Conservation (phyloP, 306 rosid genomes). For the Vicia villosa region DNA sequence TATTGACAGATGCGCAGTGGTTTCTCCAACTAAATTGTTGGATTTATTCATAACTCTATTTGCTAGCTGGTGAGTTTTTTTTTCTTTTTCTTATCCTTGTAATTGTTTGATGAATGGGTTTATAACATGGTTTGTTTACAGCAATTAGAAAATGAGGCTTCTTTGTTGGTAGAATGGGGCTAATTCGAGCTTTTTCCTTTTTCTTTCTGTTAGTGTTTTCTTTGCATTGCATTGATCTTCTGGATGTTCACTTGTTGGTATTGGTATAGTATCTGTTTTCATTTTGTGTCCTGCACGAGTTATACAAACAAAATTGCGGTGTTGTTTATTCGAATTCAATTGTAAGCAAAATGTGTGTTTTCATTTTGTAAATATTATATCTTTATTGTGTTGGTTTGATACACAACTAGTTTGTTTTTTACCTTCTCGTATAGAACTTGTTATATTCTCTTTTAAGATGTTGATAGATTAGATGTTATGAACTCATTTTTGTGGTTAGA, state of each 20-base stretch:
- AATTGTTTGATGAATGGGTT: conserved; percentile 2
- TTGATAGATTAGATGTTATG: no score
- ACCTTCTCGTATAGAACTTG: no score
- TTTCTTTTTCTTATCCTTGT: conserved; percentile 31
- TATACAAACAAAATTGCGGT: not conserved
- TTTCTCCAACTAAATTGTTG: conserved; percentile 42
- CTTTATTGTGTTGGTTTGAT: not conserved
- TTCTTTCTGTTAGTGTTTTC: not conserved
- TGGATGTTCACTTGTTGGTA: not conserved
- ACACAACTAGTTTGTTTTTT: not conserved
- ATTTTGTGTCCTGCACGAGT: not conserved
- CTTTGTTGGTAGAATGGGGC: conserved; percentile 21
- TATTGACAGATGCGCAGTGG: conserved; percentile 57
- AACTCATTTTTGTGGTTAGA: no score
- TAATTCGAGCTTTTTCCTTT: not conserved
- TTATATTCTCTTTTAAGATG: no score
- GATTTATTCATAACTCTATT: conserved; percentile 53
- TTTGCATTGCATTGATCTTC: conserved; percentile 21
- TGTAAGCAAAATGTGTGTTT: no score
- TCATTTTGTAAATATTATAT: no score
- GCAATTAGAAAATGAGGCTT: not conserved
- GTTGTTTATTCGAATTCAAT: no score
- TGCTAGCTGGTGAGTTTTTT: conserved; percentile 62
- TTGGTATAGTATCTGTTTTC: not conserved
- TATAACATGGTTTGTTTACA: conserved; percentile 8